A percentile compares a stretch with the other conserved stretches of the same genome.
These are phyloP conservation scores for Kregervanrija fluxuum DNA, from an alignment of 805 yeast genomes.

Conservation along the genomic window DNA sequence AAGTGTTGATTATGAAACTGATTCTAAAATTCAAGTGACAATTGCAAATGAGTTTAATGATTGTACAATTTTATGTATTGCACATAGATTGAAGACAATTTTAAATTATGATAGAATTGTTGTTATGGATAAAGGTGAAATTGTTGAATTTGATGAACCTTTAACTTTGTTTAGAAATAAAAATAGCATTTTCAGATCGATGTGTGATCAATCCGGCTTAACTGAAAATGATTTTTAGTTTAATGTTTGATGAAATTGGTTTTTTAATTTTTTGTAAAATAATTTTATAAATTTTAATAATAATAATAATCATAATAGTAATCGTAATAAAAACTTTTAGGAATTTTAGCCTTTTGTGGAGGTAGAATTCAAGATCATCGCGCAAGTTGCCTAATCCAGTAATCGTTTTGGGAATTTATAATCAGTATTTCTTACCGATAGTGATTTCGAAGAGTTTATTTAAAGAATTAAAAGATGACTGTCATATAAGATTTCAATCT, in stretches of 20 bases:
- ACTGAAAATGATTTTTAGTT: constrained; percentile 29
- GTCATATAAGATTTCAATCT: background rate
- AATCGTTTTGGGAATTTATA: no score
- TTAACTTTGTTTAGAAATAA: constrained; percentile 31
- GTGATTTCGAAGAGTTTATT: background rate
- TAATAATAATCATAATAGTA: background rate
- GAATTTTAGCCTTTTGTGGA: background rate
- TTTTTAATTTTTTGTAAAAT: background rate
- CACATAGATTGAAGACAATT: constrained; percentile 63
- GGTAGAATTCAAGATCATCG: no score
- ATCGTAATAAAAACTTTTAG: background rate
- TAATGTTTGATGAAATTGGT: background rate
- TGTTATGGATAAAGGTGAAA: constrained; percentile 51
- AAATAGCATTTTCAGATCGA: constrained; percentile 41
- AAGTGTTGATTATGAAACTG: constrained; percentile 69
- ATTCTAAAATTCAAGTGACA: constrained; percentile 52
- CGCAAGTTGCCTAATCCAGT: no score
- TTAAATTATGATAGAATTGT: constrained; percentile 50
- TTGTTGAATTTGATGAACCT: constrained; percentile 52
- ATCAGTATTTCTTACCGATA: constrained; percentile 1
- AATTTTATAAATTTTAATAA: background rate
- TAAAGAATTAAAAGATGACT: background rate
- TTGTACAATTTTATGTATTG: constrained; percentile 67
- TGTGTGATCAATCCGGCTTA: constrained; percentile 47
- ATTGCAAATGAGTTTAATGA: constrained; percentile 49